Conservation (phyloP, 2,329 filamentous ascomycete genomes). For the Calonectria fujianensis region DNA sequence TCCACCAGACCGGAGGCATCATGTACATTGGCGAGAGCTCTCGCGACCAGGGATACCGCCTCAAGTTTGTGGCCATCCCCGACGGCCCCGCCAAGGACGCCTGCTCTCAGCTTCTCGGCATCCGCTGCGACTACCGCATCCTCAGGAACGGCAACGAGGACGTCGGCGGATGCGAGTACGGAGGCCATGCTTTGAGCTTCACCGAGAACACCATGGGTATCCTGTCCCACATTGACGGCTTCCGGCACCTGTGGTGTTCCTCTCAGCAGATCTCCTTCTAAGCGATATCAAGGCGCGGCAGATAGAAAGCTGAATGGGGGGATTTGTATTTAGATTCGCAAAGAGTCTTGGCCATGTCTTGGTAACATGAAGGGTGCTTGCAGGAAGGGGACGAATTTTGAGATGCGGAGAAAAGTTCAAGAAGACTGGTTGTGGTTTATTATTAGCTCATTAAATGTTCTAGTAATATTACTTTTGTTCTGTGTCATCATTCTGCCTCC, state of each 20-base stretch:
- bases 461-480: too few species aligned
- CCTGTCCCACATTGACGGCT: not conserved
- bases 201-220: conserved; percentile 10
- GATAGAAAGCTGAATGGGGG: not conserved
- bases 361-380: not conserved
- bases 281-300: not conserved
- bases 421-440: too few species aligned
- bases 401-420: too few species aligned
- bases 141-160: conserved; percentile 10
- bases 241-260: conserved; percentile 10
- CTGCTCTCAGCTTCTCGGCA: conserved; percentile 9
- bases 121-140: conserved; percentile 20
- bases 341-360: not conserved
- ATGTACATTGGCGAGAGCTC: conserved; percentile 24
- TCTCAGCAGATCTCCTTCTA: conserved; percentile 18
- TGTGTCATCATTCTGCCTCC: too few species aligned
- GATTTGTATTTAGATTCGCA: not conserved
- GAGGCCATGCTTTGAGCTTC: conserved; percentile 1
- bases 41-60: conserved; percentile 21
- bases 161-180: conserved; percentile 10
- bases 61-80: conserved; percentile 19
- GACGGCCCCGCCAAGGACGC: conserved; percentile 9
- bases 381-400: too few species aligned
- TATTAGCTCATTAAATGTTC: too few species aligned
- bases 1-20: conserved; percentile 22